phyloP scores from a whole-genome alignment of 176 grass and related monocot genomes.

The Musa schizocarpa region DNA sequence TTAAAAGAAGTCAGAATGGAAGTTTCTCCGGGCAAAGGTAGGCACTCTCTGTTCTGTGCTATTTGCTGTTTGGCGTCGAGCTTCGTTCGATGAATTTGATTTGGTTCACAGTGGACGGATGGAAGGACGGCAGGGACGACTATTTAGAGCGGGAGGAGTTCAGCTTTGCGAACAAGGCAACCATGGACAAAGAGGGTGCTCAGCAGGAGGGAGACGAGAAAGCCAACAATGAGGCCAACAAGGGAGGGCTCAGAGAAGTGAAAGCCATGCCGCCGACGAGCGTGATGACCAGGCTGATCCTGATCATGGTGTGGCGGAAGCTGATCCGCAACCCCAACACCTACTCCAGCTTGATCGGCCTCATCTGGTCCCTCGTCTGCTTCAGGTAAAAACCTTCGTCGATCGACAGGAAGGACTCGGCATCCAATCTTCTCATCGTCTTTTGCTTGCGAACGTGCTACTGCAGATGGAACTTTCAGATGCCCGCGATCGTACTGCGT shows the following conservation, averaged over 20 bases:
- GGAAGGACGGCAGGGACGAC: conserved; percentile 12
- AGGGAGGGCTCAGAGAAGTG: conserved; percentile 1
- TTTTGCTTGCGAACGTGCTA: not conserved
- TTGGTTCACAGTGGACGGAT: not conserved
- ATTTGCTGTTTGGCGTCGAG: too few species aligned
- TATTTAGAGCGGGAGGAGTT: conserved; percentile 4
- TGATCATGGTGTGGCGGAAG: conserved; percentile 21
- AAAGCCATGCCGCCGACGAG: conserved; percentile 11
- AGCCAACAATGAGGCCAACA: not conserved
- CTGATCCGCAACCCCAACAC: conserved; percentile 21
- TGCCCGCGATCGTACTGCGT: not conserved
- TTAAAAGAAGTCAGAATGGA: conserved; percentile 4
- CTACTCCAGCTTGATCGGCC: conserved; percentile 16
- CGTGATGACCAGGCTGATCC: conserved; percentile 16
- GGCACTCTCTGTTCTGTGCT: too few species aligned
- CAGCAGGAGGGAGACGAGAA: not conserved
- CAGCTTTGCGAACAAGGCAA: conserved; percentile 4
- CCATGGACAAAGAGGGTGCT: not conserved
- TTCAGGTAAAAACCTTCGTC: not conserved
- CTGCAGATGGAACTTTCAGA: conserved; percentile 2
- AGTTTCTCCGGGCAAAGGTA: conserved; percentile 5
- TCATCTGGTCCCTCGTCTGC: conserved; percentile 10
- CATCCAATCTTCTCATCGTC: too few species aligned
- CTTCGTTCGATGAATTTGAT: not conserved
- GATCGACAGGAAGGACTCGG: not conserved